These are phyloP conservation scores for Penicillium sp. DNA, from an alignment of 2,329 filamentous ascomycete species.

Conservation along the genomic window DNA sequence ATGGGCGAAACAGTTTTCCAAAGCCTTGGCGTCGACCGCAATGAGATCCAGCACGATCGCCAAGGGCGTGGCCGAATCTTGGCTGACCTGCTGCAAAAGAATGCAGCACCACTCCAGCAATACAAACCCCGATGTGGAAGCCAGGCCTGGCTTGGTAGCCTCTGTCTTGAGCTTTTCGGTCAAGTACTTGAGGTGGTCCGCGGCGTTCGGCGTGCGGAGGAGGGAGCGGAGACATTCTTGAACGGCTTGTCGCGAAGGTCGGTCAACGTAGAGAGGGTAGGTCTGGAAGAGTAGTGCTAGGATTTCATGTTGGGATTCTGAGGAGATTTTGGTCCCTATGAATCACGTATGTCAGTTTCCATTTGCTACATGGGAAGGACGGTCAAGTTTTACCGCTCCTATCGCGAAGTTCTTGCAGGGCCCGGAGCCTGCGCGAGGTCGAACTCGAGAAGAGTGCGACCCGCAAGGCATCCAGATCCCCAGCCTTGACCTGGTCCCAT, in stretches of 20 bases:
- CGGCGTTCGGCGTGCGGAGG: constrained; percentile 61
- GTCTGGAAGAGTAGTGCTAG: constrained; percentile 81
- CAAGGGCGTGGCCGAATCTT: constrained; percentile 66
- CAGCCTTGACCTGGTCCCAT: constrained; percentile 49
- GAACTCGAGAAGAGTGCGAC: constrained; percentile 46
- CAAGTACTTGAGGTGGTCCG: constrained; percentile 55
- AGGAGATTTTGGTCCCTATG: constrained; percentile 37
- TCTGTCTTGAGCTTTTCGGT: constrained; percentile 70
- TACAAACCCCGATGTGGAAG: constrained; percentile 79
- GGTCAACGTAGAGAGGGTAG: constrained; percentile 83
- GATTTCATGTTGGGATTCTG: constrained; percentile 47
- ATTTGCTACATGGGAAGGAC: neutral
- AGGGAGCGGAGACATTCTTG: constrained; percentile 75
- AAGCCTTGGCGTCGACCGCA: constrained; percentile 67
- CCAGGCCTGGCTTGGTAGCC: constrained; percentile 73
- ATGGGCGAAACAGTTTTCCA: constrained; percentile 77
- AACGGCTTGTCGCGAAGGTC: constrained; percentile 78
- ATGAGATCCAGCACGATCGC: constrained; percentile 62
- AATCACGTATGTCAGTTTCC: constrained; percentile 17
- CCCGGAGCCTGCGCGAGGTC: constrained; percentile 43
- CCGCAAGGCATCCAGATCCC: constrained; percentile 43
- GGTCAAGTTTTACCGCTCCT: constrained; percentile 41
- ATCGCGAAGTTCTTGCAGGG: constrained; percentile 48
- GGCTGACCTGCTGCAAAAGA: constrained; percentile 70
- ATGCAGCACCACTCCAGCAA: constrained; percentile 87